These are phyloP conservation scores for Corinectria fuckeliana DNA, from an alignment of 2,329 filamentous ascomycete genomes.

Conservation along the genomic window DNA sequence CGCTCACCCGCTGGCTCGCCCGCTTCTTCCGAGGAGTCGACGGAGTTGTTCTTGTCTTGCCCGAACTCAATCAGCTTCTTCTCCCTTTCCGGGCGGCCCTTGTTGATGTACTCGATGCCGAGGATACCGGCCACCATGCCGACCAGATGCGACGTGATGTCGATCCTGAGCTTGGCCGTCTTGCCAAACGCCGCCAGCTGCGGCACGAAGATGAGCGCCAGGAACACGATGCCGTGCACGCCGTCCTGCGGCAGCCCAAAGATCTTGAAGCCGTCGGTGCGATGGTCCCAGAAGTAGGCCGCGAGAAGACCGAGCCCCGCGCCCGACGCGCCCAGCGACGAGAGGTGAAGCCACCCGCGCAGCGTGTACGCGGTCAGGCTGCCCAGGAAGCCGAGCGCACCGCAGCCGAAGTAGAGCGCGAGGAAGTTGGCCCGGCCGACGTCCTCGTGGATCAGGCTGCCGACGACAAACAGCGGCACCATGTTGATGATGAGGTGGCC, in stretches of 20 bases:
- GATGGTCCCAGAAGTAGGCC: slow-evolving; percentile 67
- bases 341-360: slow-evolving; percentile 51
- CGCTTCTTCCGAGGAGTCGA: neutral
- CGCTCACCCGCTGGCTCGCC: neutral
- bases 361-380: slow-evolving; percentile 60
- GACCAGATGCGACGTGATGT: slow-evolving; percentile 60
- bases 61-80: slow-evolving; percentile 28
- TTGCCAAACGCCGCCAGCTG: slow-evolving; percentile 57
- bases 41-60: neutral
- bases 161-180: slow-evolving; percentile 50
- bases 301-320: slow-evolving; percentile 66
- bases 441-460: slow-evolving; percentile 71
- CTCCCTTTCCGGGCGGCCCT: slow-evolving; percentile 20
- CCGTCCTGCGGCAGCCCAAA: slow-evolving; percentile 64
- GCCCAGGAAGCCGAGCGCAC: slow-evolving; percentile 63
- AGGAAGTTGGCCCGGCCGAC: slow-evolving; percentile 73
- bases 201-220: slow-evolving; percentile 57
- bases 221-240: slow-evolving; percentile 60
- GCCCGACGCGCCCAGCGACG: slow-evolving; percentile 72
- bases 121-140: slow-evolving; percentile 57
- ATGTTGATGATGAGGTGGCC: slow-evolving; percentile 71
- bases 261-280: slow-evolving; percentile 62
- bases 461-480: slow-evolving; percentile 69
- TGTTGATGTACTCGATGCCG: slow-evolving; percentile 46
- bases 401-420: slow-evolving; percentile 68